Evolutionary conservation across 2,329 filamentous ascomycete species (phyloP).

Genomic region (Tolypocladium amazonense): DNA sequence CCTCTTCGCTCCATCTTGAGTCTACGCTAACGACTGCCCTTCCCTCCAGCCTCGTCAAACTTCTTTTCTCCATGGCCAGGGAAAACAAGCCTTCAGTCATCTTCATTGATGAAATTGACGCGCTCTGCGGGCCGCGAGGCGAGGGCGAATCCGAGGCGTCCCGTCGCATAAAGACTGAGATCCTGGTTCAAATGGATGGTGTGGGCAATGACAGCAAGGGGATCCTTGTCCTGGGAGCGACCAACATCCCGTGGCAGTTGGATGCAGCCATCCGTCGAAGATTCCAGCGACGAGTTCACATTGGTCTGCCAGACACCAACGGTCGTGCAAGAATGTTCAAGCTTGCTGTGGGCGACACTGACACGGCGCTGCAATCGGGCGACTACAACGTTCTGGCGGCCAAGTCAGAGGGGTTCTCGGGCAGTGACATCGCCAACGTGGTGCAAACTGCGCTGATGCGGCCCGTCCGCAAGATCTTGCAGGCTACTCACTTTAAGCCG

Average conservation of each 20-base stretch:
- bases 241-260: constrained; percentile 97
- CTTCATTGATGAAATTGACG: constrained; percentile 97
- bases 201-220: constrained; percentile 92
- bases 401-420: constrained; percentile 87
- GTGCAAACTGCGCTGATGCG: constrained; percentile 97
- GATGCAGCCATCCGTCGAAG: constrained; percentile 91
- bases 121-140: constrained; percentile 80
- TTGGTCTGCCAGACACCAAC: constrained; percentile 77
- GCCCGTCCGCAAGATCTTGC: constrained; percentile 91
- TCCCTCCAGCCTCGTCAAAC: constrained; percentile 68
- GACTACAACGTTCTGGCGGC: constrained; percentile 75
- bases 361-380: constrained; percentile 65
- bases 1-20: too few species aligned
- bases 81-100: constrained; percentile 98
- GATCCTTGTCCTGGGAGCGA: constrained; percentile 88
- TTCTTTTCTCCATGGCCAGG: constrained; percentile 93
- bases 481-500: constrained; percentile 94
- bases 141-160: constrained; percentile 98
- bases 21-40: constrained; percentile 9
- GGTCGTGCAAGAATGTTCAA: constrained; percentile 94
- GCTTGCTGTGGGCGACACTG: constrained; percentile 84
- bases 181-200: constrained; percentile 98
- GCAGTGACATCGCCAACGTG: constrained; percentile 89
- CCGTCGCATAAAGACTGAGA: constrained; percentile 93
- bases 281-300: constrained; percentile 94